These are phyloP conservation scores for Tephrocybe sp. DNA, from an alignment of 768 basidiomycete genomes.

Conservation along the genomic window DNA sequence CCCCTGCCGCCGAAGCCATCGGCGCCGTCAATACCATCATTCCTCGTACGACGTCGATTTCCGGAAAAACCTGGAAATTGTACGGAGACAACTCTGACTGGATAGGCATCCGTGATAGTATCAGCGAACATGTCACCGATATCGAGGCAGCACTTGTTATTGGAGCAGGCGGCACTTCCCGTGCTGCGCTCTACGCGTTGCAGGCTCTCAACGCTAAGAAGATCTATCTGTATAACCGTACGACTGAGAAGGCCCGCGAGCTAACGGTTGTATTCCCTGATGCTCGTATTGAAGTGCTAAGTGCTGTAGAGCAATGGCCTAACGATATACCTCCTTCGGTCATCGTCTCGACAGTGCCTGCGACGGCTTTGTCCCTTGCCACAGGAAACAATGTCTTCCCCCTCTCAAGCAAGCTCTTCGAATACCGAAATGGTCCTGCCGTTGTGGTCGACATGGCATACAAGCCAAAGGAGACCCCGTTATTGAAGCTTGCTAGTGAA, in stretches of 20 bases:
- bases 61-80: slow-evolving; percentile 46
- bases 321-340: slow-evolving; percentile 53
- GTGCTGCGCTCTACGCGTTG: slow-evolving; percentile 91
- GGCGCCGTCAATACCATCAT: slow-evolving; percentile 96
- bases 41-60: slow-evolving; percentile 36
- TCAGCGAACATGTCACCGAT: slow-evolving; percentile 38
- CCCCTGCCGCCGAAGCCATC: slow-evolving; percentile 78
- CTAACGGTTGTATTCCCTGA: slow-evolving; percentile 68
- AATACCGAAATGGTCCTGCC: slow-evolving; percentile 42
- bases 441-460: slow-evolving; percentile 95
- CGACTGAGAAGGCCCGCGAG: slow-evolving; percentile 64
- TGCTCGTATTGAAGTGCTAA: slow-evolving; percentile 57
- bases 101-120: slow-evolving; percentile 73
- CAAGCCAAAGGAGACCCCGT: slow-evolving; percentile 80
- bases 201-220: slow-evolving; percentile 59
- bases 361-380: slow-evolving; percentile 47
- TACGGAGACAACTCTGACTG: slow-evolving; percentile 97
- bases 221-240: slow-evolving; percentile 91
- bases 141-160: slow-evolving; percentile 72
- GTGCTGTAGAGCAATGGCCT: slow-evolving; percentile 54
- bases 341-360: slow-evolving; percentile 89
- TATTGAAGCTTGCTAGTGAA: slow-evolving; percentile 64
- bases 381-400: slow-evolving; percentile 33
- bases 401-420: slow-evolving; percentile 58
- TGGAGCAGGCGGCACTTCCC: slow-evolving; percentile 92